These are phyloP conservation scores for Neurospora hispaniola DNA, from an alignment of 495 filamentous ascomycete species.

Conservation along the genomic window DNA sequence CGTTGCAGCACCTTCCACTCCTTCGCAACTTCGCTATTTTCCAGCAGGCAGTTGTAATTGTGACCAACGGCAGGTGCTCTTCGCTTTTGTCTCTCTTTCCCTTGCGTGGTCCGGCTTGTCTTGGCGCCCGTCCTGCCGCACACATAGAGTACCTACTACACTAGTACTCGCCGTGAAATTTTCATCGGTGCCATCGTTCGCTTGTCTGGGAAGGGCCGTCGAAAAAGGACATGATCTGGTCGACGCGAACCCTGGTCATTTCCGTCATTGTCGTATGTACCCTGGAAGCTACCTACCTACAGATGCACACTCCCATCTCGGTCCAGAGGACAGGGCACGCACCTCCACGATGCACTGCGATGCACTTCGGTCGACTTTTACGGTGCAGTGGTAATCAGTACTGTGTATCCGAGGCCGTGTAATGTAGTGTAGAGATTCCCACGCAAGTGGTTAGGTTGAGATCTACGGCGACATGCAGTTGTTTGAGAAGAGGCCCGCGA, in stretches of 20 bases:
- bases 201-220: neutral
- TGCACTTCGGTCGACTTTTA: neutral
- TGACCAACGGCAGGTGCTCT: neutral
- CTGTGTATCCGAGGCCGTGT: neutral
- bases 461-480: neutral
- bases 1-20: neutral
- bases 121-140: neutral
- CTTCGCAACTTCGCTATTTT: neutral
- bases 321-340: neutral
- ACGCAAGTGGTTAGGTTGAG: neutral
- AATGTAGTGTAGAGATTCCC: neutral
- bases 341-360: neutral
- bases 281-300: neutral
- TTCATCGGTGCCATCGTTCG: neutral
- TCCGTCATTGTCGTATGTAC: constrained; percentile 22
- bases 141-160: neutral
- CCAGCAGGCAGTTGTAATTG: neutral
- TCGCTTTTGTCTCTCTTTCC: neutral
- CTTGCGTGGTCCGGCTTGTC: neutral
- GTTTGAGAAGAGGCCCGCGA: neutral
- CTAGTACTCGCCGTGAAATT: neutral
- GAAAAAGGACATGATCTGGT: neutral
- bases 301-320: constrained; percentile 6
- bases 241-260: constrained; percentile 17
- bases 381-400: neutral